Conservation (phyloP, 1,284 basidiomycete genomes). For the Puccinia brachypodii region DNA sequence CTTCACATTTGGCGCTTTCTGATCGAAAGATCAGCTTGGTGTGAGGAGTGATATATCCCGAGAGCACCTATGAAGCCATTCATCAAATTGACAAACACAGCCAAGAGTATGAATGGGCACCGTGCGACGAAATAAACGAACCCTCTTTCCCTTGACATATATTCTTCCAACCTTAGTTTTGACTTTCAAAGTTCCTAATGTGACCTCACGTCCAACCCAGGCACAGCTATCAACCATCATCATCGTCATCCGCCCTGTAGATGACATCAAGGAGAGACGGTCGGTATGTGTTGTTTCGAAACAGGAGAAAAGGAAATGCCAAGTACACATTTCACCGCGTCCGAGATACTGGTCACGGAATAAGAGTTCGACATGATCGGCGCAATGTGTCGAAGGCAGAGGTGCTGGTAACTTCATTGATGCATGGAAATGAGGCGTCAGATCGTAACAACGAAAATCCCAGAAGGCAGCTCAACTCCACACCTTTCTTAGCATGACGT, state of each 20-base stretch:
- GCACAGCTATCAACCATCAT: conserved; percentile 41
- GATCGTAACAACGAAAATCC: neutral
- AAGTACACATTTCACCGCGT: conserved; percentile 79
- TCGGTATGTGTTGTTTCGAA: conserved; percentile 71
- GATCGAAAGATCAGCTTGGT: conserved; percentile 89
- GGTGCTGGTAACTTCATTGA: conserved; percentile 13
- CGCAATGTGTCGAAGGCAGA: conserved; percentile 63
- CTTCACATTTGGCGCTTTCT: conserved; percentile 73
- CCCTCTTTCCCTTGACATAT: conserved; percentile 45
- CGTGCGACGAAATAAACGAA: conserved; percentile 28
- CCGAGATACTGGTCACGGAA: conserved; percentile 91
- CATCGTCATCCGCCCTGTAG: conserved; percentile 49
- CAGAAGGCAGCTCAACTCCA: neutral
- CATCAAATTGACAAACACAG: conserved; percentile 18
- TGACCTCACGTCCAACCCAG: conserved; percentile 46
- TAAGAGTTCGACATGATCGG: conserved; percentile 80
- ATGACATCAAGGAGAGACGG: conserved; percentile 71
- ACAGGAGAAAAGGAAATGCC: conserved; percentile 57
- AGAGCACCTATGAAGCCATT: conserved; percentile 65
- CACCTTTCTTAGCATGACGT: conserved; percentile 41
- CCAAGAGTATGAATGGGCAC: conserved; percentile 50
- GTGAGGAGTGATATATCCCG: conserved; percentile 74
- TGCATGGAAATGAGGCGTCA: neutral
- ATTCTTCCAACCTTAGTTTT: conserved; percentile 44
- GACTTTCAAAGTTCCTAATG: conserved; percentile 32